Evolutionary conservation across 78 protist species (phyloP), one percentile per base, ranked within the genome.

Genomic region (Tieghemostelium lacteum): DNA sequence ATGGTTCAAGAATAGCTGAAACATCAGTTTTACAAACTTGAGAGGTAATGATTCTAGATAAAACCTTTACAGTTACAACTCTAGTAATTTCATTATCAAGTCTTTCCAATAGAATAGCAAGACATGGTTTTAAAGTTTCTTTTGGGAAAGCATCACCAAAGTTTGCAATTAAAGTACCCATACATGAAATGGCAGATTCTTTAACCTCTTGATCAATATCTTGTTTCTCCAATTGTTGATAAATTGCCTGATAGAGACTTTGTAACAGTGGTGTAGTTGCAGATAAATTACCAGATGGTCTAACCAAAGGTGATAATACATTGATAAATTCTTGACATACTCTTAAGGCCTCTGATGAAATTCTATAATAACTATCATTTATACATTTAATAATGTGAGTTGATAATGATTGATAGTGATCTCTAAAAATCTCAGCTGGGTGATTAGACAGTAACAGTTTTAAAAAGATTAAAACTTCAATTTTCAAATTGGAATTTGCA

Each of bases 141-240:
- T 34, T 52, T n/a, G n/a, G n/a, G 24, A 91, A 45, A 1, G n/a
- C 28, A 28, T 96, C 95, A 39, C 98, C 97, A 57, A 93, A 66
- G 66, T 45, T 50, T 19, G 96, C 52, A 26, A 98, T 28, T 49
- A 95, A 29, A 22, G 34, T 17, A 12, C 97, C 98, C 24, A 86
- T 58, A 29, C 95, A 62, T 3, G 34, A 60, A 92, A 97, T 94
- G 40, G 98, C 95, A 31, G 77, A 10, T 75, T 98, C 98, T 91
- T 96, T 96, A 66, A 98, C 99, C 61, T 98, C 99, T 75, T 96
- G 97, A 63, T 98, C 98, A 40, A 87, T 86, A 28, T 96, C 98
- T n/a, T 62, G 89, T 20, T 96, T 88, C 40, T 58, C n/a, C 20
- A 98, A 88, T 60, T 97, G 91, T 33, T 22, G 76, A 31, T 61